Conservation (phyloP, 148 eudicot species). For the Nepenthes gracilis region DNA sequence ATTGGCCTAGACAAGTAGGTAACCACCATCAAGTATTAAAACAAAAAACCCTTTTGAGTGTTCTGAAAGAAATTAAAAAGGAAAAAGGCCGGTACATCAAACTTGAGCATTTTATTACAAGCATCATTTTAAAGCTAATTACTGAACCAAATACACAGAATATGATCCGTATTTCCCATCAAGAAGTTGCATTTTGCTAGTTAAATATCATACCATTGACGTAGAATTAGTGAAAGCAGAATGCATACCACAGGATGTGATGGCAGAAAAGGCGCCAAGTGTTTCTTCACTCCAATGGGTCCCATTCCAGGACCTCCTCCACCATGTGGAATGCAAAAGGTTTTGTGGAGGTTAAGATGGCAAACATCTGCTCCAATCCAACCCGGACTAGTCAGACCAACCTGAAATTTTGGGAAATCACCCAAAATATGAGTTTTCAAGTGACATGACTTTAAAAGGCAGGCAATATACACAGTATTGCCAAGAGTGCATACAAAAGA, state of each 20-base stretch:
- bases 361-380: conserved; percentile 98
- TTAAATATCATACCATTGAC: not conserved
- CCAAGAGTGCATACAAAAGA: not conserved
- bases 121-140: too few species aligned
- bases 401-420: conserved; percentile 29
- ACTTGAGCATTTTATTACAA: not conserved
- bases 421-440: not conserved
- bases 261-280: conserved; percentile 91
- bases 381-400: conserved; percentile 97
- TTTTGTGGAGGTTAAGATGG: conserved; percentile 98
- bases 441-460: not conserved
- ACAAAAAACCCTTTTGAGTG: too few species aligned
- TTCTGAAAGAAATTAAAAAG: not conserved
- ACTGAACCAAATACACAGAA: too few species aligned
- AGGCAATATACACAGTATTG: too few species aligned
- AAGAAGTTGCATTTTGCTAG: too few species aligned
- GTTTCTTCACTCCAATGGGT: conserved; percentile 97
- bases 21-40: too few species aligned
- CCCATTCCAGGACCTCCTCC: conserved; percentile 99
- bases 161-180: too few species aligned
- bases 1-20: too few species aligned
- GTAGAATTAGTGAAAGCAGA: too few species aligned
- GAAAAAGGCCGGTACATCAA: not conserved
- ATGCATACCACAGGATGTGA: conserved; percentile 95
- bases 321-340: conserved; percentile 98